Conservation (phyloP, 805 yeast species). For the Jamesozyma jinghongensis region DNA sequence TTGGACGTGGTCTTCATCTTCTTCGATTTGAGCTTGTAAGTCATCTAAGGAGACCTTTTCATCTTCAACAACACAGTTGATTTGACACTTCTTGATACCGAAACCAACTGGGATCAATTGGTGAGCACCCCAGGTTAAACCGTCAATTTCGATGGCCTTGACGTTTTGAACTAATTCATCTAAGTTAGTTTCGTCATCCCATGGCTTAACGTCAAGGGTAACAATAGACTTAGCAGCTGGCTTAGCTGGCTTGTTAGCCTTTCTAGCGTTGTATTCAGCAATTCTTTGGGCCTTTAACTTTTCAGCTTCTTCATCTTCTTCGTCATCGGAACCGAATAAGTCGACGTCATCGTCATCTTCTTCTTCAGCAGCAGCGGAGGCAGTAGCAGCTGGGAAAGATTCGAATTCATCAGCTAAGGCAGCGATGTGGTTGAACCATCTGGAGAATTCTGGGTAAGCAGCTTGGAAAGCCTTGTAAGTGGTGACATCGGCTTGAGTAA, state of each 20-base stretch:
- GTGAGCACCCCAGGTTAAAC: slow-evolving; percentile 97
- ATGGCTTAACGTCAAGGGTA: slow-evolving; percentile 96
- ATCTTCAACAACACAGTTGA: slow-evolving; percentile 97
- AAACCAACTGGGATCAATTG: slow-evolving; percentile 95
- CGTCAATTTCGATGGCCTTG: slow-evolving; percentile 78
- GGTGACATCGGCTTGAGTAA: slow-evolving; percentile 92
- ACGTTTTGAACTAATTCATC: slow-evolving; percentile 82
- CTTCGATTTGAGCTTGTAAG: slow-evolving; percentile 65
- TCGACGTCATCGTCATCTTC: slow-evolving; percentile 86
- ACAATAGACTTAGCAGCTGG: slow-evolving; percentile 98
- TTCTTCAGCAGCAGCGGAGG: slow-evolving; percentile 46
- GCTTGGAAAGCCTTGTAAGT: slow-evolving; percentile 90
- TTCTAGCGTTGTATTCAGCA: slow-evolving; percentile 95
- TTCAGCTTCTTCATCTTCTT: slow-evolving; percentile 95
- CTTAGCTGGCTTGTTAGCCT: slow-evolving; percentile 95
- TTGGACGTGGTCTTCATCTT: slow-evolving; percentile 98
- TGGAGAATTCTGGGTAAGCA: slow-evolving; percentile 86
- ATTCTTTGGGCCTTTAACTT: slow-evolving; percentile 94
- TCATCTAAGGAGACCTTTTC: slow-evolving; percentile 89
- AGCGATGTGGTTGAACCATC: slow-evolving; percentile 99
- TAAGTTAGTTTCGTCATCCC: slow-evolving; percentile 99
- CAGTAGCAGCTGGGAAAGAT: slow-evolving; percentile 66
- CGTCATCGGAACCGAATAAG: slow-evolving; percentile 88
- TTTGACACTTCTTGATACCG: slow-evolving; percentile 99
- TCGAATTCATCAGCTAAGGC: slow-evolving; percentile 81